Evolutionary conservation across 345 rosid species (phyloP), one percentile per base, ranked within the genome.

Genomic region (Laguncularia racemosa): DNA sequence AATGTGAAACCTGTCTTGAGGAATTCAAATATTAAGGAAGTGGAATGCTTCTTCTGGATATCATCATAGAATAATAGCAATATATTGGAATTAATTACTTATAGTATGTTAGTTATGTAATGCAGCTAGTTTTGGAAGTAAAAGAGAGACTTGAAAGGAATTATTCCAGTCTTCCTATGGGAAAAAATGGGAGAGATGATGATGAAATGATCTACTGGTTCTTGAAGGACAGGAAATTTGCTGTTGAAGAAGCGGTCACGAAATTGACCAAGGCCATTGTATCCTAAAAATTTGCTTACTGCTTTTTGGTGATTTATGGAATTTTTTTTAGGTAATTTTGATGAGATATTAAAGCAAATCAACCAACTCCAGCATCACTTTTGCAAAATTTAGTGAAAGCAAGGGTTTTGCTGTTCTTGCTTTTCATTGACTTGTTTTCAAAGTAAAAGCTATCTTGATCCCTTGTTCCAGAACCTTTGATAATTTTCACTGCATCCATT

Each of bases 151-250:
- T 89, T 67, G 82, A 71, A 26, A 86, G 69, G 60, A 84, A 85
- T 38, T 60, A 81, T 54, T 17, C n/a, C 47, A 65, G 72, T 73
- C 96, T 93, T 16, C 85, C 91, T 0, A 58, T 82, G 16, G 99
- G 97, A 13, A 85, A 75, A 73, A 67, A 86, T 70, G 99, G 96
- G 58, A 79, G 97, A 79, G 90, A 89, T 60, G 99, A 92, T 74
- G 97, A 89, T 61, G 91, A 84, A 20, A 81, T 89, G 96, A 89
- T 89, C 47, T 80, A 84, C 4, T 83, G 99, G 99, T 93, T 81
- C 65, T 58, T 89, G 16, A 82, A 74, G 76, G 97, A 93, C 68
- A 71, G 89, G 56, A 83, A 67, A 49, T 89, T 81, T 70, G 84
- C 84, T 0, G 79, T 81, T 0, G 88, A 89, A 47, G 86, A 82